Percentiles rank a stretch among this genome's conserved stretches.
Conservation (phyloP, 2,329 filamentous ascomycete species). For the Nigrograna mackinnonii region DNA sequence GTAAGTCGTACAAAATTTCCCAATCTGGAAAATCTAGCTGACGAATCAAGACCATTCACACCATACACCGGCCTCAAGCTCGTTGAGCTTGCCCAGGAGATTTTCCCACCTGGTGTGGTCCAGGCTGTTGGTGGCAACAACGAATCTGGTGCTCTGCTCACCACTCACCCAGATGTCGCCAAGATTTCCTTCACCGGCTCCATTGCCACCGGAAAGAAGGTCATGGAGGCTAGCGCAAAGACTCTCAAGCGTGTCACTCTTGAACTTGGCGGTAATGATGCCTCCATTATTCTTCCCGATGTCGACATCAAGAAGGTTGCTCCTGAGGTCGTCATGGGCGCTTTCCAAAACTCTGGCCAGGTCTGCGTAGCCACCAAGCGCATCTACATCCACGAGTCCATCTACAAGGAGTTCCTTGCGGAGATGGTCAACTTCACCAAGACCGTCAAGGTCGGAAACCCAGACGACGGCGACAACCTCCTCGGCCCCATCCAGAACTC, state of each 20-base stretch:
- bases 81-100: conserved; percentile 58
- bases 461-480: conserved; percentile 44
- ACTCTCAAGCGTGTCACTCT: conserved; percentile 64
- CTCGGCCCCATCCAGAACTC: conserved; percentile 65
- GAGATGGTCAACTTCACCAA: conserved; percentile 52
- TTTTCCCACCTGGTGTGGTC: conserved; percentile 65
- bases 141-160: conserved; percentile 62
- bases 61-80: conserved; percentile 63
- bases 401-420: conserved; percentile 32
- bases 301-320: conserved; percentile 50
- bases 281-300: conserved; percentile 60
- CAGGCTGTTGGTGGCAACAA: conserved; percentile 64
- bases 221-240: conserved; percentile 58
- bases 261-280: conserved; percentile 66
- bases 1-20: conserved; percentile 1
- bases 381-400: conserved; percentile 38
- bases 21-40: not conserved
- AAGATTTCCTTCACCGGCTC: conserved; percentile 69
- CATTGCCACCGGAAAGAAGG: conserved; percentile 61
- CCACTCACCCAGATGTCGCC: conserved; percentile 60
- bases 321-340: conserved; percentile 34
- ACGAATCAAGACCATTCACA: conserved; percentile 50
- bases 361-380: conserved; percentile 33
- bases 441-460: conserved; percentile 37
- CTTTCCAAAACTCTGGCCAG: conserved; percentile 63